Evolutionary conservation across 345 rosid species (phyloP).

Genomic region (Noccaea caerulescens): DNA sequence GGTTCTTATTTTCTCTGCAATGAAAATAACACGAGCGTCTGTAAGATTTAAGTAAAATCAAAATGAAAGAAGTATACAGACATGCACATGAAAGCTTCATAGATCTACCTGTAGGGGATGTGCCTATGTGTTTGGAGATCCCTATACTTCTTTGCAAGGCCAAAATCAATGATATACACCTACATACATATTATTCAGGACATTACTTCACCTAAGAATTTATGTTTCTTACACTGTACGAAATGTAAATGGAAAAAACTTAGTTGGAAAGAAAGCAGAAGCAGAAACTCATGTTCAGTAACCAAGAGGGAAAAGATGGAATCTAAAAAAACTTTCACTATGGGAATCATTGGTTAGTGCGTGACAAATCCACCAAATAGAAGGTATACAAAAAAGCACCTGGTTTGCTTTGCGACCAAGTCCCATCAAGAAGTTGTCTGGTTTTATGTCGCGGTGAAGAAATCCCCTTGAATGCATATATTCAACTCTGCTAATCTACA

Average conservation of each 20-base stretch:
- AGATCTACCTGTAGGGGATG: constrained; percentile 72
- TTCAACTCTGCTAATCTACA: constrained; percentile 65
- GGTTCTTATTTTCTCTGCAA: constrained; percentile 81
- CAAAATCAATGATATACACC: constrained; percentile 84
- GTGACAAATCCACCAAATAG: constrained; percentile 16
- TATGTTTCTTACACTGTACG: background rate
- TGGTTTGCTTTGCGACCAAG: constrained; percentile 71
- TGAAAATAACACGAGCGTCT: constrained; percentile 5
- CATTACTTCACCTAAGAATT: background rate
- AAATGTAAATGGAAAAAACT: background rate
- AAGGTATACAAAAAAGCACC: constrained; percentile 41
- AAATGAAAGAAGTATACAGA: background rate
- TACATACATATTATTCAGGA: constrained; percentile 35
- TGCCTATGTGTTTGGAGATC: constrained; percentile 92
- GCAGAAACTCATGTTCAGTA: constrained; percentile 5
- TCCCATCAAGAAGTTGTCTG: constrained; percentile 70
- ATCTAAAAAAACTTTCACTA: constrained; percentile 4
- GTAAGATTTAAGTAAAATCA: background rate
- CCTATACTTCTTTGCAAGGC: constrained; percentile 89
- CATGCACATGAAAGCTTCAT: constrained; percentile 13
- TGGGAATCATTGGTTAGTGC: constrained; percentile 17
- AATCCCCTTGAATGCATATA: constrained; percentile 69
- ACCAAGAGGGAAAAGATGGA: no score
- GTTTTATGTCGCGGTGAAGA: constrained; percentile 68
- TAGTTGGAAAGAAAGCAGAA: constrained; percentile 1